Conservation (phyloP, 2,329 filamentous ascomycete genomes). For the Nemania sp. region DNA sequence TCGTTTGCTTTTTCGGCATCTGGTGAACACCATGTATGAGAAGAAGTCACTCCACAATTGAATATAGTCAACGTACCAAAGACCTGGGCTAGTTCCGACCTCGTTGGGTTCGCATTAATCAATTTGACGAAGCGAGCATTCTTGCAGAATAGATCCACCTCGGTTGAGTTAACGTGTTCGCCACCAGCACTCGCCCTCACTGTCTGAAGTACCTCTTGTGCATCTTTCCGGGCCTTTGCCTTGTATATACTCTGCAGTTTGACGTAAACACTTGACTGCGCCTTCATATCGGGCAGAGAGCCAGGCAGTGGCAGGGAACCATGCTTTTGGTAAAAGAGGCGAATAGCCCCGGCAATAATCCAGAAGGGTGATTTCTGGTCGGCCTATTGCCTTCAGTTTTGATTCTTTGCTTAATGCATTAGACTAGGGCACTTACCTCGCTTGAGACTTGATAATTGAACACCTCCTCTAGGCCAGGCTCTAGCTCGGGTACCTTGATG, state of each 20-base stretch:
- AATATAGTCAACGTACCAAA: constrained; percentile 50
- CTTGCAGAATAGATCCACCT: constrained; percentile 93
- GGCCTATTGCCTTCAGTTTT: constrained; percentile 37
- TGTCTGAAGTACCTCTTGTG: constrained; percentile 70
- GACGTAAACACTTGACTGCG: constrained; percentile 86
- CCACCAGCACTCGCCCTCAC: constrained; percentile 58
- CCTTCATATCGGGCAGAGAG: constrained; percentile 95
- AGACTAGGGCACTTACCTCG: constrained; percentile 56
- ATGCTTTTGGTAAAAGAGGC: constrained; percentile 74
- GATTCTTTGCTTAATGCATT: constrained; percentile 2
- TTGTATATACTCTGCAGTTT: constrained; percentile 93
- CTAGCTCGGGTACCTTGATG: constrained; percentile 69
- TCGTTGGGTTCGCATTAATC: constrained; percentile 60
- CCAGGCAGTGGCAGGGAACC: constrained; percentile 80
- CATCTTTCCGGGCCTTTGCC: constrained; percentile 77
- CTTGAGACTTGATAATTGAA: constrained; percentile 65
- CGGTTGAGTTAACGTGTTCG: constrained; percentile 63
- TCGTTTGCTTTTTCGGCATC: constrained; percentile 60
- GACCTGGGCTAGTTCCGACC: constrained; percentile 54
- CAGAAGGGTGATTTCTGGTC: constrained; percentile 72
- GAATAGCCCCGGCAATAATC: constrained; percentile 81
- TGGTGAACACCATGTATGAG: constrained; percentile 39
- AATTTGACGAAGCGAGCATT: constrained; percentile 92
- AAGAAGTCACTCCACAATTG: constrained; percentile 32
- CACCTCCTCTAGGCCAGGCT: constrained; percentile 72